phyloP scores from a whole-genome alignment of 2,329 filamentous ascomycete species.

The Geosmithia morbida region DNA sequence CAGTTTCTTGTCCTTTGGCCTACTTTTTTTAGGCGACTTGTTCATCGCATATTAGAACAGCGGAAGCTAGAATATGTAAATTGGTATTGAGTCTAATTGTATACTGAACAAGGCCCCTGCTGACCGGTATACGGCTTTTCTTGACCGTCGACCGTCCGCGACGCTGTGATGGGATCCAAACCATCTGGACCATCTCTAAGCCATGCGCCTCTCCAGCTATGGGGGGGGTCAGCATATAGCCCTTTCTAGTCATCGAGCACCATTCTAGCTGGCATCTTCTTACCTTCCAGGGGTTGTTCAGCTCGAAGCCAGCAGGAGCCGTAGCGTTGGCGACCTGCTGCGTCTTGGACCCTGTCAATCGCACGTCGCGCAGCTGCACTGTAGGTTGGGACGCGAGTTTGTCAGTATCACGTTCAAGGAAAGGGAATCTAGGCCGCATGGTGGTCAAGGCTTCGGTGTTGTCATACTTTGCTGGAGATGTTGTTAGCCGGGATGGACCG shows the following conservation, averaged over 20 bases:
- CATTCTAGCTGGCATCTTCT: slow-evolving; percentile 7
- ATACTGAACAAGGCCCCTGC: neutral
- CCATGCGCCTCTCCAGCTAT: slow-evolving; percentile 39
- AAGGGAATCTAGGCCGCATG: neutral
- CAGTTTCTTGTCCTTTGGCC: too few relatives aligned
- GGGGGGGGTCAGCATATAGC: neutral
- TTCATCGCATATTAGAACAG: neutral
- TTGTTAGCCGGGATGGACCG: slow-evolving; percentile 11
- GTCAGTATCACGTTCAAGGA: neutral
- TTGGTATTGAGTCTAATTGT: neutral
- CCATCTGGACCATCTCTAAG: slow-evolving; percentile 13
- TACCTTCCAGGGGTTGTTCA: slow-evolving; percentile 52
- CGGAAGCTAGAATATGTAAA: neutral
- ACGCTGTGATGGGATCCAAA: neutral
- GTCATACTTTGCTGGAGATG: slow-evolving; percentile 36
- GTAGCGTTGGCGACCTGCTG: slow-evolving; percentile 40
- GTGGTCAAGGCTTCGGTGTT: neutral
- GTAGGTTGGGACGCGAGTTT: neutral
- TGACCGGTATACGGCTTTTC: neutral
- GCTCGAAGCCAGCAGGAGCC: slow-evolving; percentile 44
- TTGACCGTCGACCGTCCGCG: neutral
- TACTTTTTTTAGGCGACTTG: neutral
- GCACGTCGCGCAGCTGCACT: slow-evolving; percentile 54
- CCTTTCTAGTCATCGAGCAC: neutral
- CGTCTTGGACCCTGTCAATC: slow-evolving; percentile 43